phyloP scores from a whole-genome alignment of 371 early-diverging fungal species.

The Mortierella sp. region DNA sequence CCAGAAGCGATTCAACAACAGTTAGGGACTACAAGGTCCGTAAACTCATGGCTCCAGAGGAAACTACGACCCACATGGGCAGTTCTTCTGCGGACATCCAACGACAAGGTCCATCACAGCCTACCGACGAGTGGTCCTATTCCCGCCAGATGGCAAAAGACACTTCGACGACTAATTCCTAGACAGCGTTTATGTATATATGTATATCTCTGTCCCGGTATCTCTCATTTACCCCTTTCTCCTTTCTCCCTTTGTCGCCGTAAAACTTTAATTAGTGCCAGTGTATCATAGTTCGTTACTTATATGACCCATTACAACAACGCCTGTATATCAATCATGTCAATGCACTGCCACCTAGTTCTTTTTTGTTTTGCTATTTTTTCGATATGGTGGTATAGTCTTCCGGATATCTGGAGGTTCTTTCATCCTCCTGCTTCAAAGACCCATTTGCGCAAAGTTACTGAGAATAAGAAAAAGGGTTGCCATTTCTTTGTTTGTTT shows the following conservation, averaged over 20 bases:
- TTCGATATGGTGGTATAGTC: neutral
- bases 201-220: too few species aligned
- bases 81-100: conserved; percentile 11
- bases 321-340: neutral
- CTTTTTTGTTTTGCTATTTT: conserved; percentile 4
- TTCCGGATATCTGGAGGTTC: conserved; percentile 3
- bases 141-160: conserved; percentile 53
- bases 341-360: neutral
- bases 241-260: neutral
- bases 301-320: conserved; percentile 13
- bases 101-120: conserved; percentile 8
- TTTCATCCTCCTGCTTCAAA: neutral
- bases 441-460: neutral
- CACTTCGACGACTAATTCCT: conserved; percentile 20
- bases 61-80: conserved; percentile 10
- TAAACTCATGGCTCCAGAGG: conserved; percentile 48
- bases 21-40: conserved; percentile 44
- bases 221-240: neutral
- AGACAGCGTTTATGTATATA: too few species aligned
- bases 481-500: neutral
- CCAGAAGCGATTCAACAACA: conserved; percentile 1
- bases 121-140: conserved; percentile 40
- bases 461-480: too few species aligned
- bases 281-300: neutral
- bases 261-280: too few species aligned